A percentile compares a stretch with the other conserved stretches of the same genome.
Conservation (phyloP, 2,329 filamentous ascomycete species). For the Nigrograna mackinnonii region DNA sequence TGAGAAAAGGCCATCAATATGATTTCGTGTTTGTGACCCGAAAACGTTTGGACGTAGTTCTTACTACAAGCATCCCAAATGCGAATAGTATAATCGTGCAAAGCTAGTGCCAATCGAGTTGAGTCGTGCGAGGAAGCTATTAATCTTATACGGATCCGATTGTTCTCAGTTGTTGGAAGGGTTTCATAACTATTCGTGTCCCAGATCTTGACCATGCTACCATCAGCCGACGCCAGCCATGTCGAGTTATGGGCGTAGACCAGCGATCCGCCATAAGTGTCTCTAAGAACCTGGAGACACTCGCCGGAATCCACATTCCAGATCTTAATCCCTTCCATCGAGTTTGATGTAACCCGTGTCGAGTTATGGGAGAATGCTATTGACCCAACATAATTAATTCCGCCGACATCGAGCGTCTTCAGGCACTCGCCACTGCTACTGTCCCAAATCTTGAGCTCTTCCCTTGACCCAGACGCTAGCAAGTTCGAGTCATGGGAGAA, state of each 20-base stretch:
- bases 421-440: constrained; percentile 50
- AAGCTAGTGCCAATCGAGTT: constrained; percentile 16
- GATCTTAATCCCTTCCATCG: constrained; percentile 16
- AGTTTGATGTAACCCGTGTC: constrained; percentile 17
- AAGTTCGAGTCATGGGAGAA: constrained; percentile 21
- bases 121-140: constrained; percentile 26
- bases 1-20: constrained; percentile 13
- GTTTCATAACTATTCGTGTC: constrained; percentile 10
- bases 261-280: not conserved
- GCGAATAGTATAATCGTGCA: constrained; percentile 9
- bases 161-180: constrained; percentile 17
- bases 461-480: constrained; percentile 16
- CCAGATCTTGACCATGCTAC: constrained; percentile 19
- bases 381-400: not conserved
- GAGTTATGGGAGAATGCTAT: constrained; percentile 5
- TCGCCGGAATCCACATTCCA: constrained; percentile 16
- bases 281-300: constrained; percentile 15
- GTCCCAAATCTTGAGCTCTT: constrained; percentile 22
- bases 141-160: constrained; percentile 7
- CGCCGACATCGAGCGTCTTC: not conserved
- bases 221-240: constrained; percentile 17
- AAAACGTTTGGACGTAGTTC: constrained; percentile 12
- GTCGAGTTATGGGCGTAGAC: not conserved
- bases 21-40: constrained; percentile 5
- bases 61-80: constrained; percentile 18